Base-by-base conservation (phyloP, 495 filamentous ascomycete genomes). In the Elasticomyces elasticus region DNA sequence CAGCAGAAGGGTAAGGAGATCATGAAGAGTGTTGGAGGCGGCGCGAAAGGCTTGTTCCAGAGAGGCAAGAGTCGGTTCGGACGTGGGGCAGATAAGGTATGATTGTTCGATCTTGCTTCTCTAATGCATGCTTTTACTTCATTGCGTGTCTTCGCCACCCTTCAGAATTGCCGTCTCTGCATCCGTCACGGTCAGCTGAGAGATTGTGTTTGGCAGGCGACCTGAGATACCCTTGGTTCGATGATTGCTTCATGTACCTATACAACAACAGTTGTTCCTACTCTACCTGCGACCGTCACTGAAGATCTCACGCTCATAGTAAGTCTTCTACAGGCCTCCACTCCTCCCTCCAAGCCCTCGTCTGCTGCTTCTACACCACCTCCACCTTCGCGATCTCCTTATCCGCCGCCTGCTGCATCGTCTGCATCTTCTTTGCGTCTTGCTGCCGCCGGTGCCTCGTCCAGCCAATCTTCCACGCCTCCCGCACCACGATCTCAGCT, bases 31-130 rank as follows among this genome's bases (percentile, higher is more conserved):
- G 89, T 89, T 33, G 85, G 86, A 7, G 70, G 84, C 61, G 84
- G 86, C 22, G 87, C 89, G 12, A 94, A 92, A 70, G 89, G 87
- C 27, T 66, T 95, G 48, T 83, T 95, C 66, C 85, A 82, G 54
- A 92, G 91, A 64, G 88, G 89, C 33, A 85, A 82, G 52, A 75
- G 65, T 12, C 31, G 48, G 56, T 74, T 74, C 35, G 82, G 83
- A 60, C 20, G 33, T 3, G 20, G 44, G 19, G 27, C 41, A n/a
- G 40, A 48, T 20, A 92, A 91, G 85, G 87, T 87, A 81, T 85
- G 62, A 87, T 79, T 66, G 71, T 71, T 76, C 59, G 79, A 75
- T 71, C 76, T 70, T 65, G 54, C 37, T n/a, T 28, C 6, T 45
- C 47, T 43, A 9, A 7, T 43, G 40, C 40, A 43, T 43, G 13